Percentiles rank a stretch among this genome's conserved stretches.
Evolutionary conservation across 805 yeast species (phyloP).

Genomic region (Candida ponderosae): DNA sequence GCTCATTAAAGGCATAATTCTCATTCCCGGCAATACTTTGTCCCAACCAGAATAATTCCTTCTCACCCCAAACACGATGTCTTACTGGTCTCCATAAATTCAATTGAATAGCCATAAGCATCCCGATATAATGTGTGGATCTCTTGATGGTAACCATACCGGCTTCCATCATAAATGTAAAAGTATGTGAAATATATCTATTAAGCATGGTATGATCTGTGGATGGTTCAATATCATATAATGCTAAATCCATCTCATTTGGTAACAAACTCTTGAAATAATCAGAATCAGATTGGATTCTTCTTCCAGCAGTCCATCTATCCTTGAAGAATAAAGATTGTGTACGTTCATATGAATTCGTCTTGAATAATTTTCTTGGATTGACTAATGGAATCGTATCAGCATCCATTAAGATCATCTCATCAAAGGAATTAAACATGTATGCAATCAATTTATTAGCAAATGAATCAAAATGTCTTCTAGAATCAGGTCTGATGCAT

Average conservation of each 20-base stretch:
- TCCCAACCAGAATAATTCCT: constrained; percentile 72
- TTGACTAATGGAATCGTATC: constrained; percentile 37
- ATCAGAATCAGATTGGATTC: constrained; percentile 17
- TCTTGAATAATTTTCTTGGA: constrained; percentile 26
- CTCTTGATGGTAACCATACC: constrained; percentile 27
- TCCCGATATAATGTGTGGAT: constrained; percentile 16
- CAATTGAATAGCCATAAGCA: constrained; percentile 14
- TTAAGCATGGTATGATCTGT: constrained; percentile 26
- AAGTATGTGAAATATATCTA: constrained; percentile 25
- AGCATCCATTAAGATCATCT: constrained; percentile 46
- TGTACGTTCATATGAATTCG: constrained; percentile 25
- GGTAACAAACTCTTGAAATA: constrained; percentile 39
- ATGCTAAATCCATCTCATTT: constrained; percentile 24
- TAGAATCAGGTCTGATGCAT: constrained; percentile 14
- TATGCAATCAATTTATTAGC: constrained; percentile 47
- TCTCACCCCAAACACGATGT: constrained; percentile 65
- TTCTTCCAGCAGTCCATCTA: constrained; percentile 16
- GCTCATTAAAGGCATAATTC: constrained; percentile 27
- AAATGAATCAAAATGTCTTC: constrained; percentile 24
- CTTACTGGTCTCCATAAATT: constrained; percentile 14
- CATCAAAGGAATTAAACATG: constrained; percentile 50
- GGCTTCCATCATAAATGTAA: constrained; percentile 26
- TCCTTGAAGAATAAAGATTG: constrained; percentile 44
- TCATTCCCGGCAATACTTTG: constrained; percentile 34
- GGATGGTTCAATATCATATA: constrained; percentile 23